Evolutionary conservation across 78 protist species (phyloP).

Genomic region (Dictyostelium intermedium): DNA sequence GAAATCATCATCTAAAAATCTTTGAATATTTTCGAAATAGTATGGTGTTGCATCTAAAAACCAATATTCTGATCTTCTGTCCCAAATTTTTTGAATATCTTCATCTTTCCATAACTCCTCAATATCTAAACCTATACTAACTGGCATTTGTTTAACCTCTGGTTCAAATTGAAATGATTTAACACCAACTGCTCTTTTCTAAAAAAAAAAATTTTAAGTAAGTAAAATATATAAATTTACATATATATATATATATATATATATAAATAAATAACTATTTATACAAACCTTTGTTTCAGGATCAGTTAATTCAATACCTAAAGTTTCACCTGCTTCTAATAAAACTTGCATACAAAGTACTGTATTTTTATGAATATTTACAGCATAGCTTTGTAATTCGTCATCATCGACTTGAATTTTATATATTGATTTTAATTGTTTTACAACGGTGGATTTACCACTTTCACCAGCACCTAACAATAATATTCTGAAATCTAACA

Average conservation of each 20-base stretch:
- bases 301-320: slow-evolving; percentile 39
- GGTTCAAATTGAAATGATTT: slow-evolving; percentile 76
- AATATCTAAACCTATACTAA: slow-evolving; percentile 58
- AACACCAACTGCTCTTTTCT: slow-evolving; percentile 54
- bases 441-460: slow-evolving; percentile 84
- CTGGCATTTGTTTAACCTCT: slow-evolving; percentile 76
- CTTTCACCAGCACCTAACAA: slow-evolving; percentile 85
- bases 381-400: slow-evolving; percentile 74
- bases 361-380: slow-evolving; percentile 76
- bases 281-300: slow-evolving; percentile 56
- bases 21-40: slow-evolving; percentile 80
- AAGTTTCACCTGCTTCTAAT: slow-evolving; percentile 79
- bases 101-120: slow-evolving; percentile 65
- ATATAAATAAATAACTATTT: not conserved
- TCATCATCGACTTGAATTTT: slow-evolving; percentile 76
- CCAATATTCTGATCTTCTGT: slow-evolving; percentile 80
- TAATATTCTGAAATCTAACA: slow-evolving; percentile 64
- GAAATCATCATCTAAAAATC: slow-evolving; percentile 82
- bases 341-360: slow-evolving; percentile 81
- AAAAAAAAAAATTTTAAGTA: not conserved
- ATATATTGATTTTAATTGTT: slow-evolving; percentile 80
- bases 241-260: not conserved
- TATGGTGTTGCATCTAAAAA: slow-evolving; percentile 82
- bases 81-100: slow-evolving; percentile 68
- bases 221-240: not conserved